Conservation (phyloP, 2,329 filamentous ascomycete species). For the Apiospora pterosperma region DNA sequence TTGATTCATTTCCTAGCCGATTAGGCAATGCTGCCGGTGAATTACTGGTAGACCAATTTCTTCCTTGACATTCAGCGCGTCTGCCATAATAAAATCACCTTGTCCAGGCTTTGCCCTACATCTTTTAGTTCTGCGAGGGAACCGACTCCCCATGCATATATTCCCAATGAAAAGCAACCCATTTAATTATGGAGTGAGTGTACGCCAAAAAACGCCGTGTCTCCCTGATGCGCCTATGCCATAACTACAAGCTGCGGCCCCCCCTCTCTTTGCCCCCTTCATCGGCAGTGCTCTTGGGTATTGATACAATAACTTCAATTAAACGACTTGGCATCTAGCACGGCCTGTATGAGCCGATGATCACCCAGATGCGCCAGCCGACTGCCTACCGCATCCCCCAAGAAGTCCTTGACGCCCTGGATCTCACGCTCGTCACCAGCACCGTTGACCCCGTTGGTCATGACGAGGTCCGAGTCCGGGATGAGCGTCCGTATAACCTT, state of each 20-base stretch:
- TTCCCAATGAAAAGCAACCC: slow-evolving; percentile 1
- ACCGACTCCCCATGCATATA: background rate
- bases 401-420: slow-evolving; percentile 48
- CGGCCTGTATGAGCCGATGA: slow-evolving; percentile 43
- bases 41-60: background rate
- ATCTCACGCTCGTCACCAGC: slow-evolving; percentile 34
- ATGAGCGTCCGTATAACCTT: slow-evolving; percentile 47
- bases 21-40: background rate
- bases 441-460: slow-evolving; percentile 39
- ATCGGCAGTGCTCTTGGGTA: background rate
- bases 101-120: background rate
- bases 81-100: background rate
- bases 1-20: background rate
- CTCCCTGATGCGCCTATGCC: background rate
- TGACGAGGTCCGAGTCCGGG: slow-evolving; percentile 26
- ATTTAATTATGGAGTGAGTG: background rate
- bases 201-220: background rate
- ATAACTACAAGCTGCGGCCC: background rate
- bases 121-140: background rate
- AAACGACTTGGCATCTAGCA: slow-evolving; percentile 54
- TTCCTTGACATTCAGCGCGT: background rate
- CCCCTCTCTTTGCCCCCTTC: background rate
- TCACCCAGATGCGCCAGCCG: slow-evolving; percentile 44
- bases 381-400: slow-evolving; percentile 52
- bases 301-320: slow-evolving; percentile 31